phyloP scores from a whole-genome alignment of 73 alveolate species.

The Breviolum minutum region DNA sequence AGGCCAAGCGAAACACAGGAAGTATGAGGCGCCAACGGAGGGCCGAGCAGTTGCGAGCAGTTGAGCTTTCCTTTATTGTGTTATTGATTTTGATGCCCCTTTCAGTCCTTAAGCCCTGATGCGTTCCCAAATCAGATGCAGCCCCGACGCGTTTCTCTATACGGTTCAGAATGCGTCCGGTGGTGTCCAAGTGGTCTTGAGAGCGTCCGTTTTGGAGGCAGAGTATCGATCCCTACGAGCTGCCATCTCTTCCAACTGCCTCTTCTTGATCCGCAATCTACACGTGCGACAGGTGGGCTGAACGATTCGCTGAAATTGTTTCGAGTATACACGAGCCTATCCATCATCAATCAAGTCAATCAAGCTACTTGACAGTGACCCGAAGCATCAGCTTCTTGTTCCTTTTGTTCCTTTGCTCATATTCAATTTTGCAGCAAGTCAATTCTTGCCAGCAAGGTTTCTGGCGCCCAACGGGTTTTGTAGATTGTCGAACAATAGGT shows the following conservation, averaged over 20 bases:
- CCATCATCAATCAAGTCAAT: too few relatives aligned
- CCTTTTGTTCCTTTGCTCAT: too few relatives aligned
- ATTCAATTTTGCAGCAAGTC: too few relatives aligned
- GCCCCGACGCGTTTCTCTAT: too few relatives aligned
- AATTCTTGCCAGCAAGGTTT: too few relatives aligned
- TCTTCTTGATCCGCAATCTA: constrained; percentile 31
- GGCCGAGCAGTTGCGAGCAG: background rate
- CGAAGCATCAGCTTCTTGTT: too few relatives aligned
- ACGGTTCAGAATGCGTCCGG: background rate
- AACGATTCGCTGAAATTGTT: too few relatives aligned
- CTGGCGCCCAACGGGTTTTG: too few relatives aligned
- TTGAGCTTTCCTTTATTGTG: background rate
- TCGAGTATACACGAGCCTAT: too few relatives aligned
- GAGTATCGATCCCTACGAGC: constrained; percentile 34
- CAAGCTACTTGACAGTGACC: too few relatives aligned
- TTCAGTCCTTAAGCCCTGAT: background rate
- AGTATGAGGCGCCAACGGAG: background rate
- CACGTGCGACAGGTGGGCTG: constrained; percentile 33
- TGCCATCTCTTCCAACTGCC: constrained; percentile 45
- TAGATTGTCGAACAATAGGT: too few relatives aligned
- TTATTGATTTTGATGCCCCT: background rate
- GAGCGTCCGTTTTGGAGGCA: background rate
- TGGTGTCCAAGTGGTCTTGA: background rate
- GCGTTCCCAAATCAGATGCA: background rate
- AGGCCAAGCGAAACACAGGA: constrained; percentile 26